Conservation (phyloP, 495 filamentous ascomycete genomes). For the Zalerion maritima region DNA sequence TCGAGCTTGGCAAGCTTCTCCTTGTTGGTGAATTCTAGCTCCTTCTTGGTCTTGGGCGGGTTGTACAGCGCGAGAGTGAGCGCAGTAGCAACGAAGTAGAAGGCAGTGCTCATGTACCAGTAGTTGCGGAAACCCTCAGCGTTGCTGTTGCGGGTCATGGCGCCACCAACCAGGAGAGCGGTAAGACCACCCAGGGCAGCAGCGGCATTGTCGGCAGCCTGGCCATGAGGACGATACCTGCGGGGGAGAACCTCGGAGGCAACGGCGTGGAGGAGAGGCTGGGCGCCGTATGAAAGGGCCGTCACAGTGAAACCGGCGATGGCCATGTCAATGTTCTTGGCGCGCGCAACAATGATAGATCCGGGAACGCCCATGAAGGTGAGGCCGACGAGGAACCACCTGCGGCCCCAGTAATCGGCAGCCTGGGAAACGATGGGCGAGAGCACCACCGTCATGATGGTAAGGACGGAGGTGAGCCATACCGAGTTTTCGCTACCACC, state of each 20-base stretch:
- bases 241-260: constrained; percentile 21
- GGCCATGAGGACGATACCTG: constrained; percentile 14
- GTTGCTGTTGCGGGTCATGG: constrained; percentile 10
- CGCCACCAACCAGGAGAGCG: constrained; percentile 12
- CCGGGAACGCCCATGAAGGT: constrained; percentile 17
- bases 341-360: constrained; percentile 15
- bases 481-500: constrained; percentile 5
- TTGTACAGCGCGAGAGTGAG: constrained; percentile 13
- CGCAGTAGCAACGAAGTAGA: constrained; percentile 9
- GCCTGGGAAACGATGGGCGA: constrained; percentile 20
- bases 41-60: constrained; percentile 8
- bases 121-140: constrained; percentile 17
- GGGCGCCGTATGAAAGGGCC: constrained; percentile 16
- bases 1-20: constrained; percentile 19
- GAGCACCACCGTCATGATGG: constrained; percentile 18
- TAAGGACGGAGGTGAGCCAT: constrained; percentile 16
- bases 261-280: constrained; percentile 21
- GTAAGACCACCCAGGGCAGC: constrained; percentile 8
- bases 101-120: constrained; percentile 14
- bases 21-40: constrained; percentile 6
- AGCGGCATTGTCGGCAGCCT: constrained; percentile 13
- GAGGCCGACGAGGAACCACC: constrained; percentile 19
- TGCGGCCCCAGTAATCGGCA: constrained; percentile 24
- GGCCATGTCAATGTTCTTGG: constrained; percentile 16
- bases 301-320: constrained; percentile 18